phyloP scores from a whole-genome alignment of 108 stramenopile genomes.

The Fragilaria crotonensis region DNA sequence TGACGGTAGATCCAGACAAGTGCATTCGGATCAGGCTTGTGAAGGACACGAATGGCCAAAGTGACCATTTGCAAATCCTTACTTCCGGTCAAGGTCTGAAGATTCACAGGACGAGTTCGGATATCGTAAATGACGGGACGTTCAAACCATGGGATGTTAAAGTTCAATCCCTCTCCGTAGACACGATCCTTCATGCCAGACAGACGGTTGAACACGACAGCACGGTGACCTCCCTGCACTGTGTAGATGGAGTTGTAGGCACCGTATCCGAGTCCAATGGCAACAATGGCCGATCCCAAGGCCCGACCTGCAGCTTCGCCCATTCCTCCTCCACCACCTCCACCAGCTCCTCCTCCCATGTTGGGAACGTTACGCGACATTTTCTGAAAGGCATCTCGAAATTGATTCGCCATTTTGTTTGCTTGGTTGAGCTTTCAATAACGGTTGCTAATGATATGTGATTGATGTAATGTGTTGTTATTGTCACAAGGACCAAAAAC shows the following conservation, averaged over 20 bases:
- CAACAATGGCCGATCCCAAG: slow-evolving; percentile 57
- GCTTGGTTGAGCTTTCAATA: no score
- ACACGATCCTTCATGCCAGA: slow-evolving; percentile 84
- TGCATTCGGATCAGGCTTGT: slow-evolving; percentile 80
- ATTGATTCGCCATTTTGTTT: slow-evolving; percentile 63
- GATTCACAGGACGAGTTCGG: slow-evolving; percentile 91
- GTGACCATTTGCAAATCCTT: slow-evolving; percentile 99
- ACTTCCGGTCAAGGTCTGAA: slow-evolving; percentile 93
- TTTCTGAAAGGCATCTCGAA: slow-evolving; percentile 72
- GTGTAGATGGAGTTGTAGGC: slow-evolving; percentile 91
- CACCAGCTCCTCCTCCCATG: slow-evolving; percentile 30
- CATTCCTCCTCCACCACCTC: slow-evolving; percentile 61
- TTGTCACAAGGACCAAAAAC: no score
- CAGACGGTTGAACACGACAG: slow-evolving; percentile 94
- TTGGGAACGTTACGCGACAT: slow-evolving; percentile 73
- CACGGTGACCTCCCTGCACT: slow-evolving; percentile 96
- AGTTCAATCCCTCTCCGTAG: slow-evolving; percentile 95
- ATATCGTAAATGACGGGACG: slow-evolving; percentile 94
- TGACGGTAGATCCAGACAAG: slow-evolving; percentile 94
- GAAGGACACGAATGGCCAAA: slow-evolving; percentile 97
- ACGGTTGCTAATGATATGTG: no score
- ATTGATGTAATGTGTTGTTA: no score
- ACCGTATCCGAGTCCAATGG: slow-evolving; percentile 81
- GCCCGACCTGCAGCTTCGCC: slow-evolving; percentile 72
- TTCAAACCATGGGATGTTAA: slow-evolving; percentile 98